Percentiles rank a stretch among this genome's conserved stretches.
Conservation (phyloP, 2,329 filamentous ascomycete species). For the Sporothrix globosa region DNA sequence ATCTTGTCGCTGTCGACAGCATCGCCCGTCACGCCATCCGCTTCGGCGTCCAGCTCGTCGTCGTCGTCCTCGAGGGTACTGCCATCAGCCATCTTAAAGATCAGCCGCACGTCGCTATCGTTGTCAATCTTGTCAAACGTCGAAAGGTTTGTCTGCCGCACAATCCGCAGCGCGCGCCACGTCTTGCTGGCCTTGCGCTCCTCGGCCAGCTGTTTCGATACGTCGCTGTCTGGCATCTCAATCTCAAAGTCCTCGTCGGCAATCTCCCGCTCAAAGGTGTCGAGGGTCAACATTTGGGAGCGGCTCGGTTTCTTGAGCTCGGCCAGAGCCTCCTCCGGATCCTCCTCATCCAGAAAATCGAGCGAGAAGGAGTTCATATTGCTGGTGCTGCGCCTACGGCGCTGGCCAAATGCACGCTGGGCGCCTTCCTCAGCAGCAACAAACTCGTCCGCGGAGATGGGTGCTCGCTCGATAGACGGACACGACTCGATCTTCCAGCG, state of each 20-base stretch:
- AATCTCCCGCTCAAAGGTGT: constrained; percentile 72
- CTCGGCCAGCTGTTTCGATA: constrained; percentile 58
- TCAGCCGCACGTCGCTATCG: constrained; percentile 67
- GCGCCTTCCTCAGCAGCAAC: constrained; percentile 68
- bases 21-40: constrained; percentile 23
- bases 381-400: constrained; percentile 71
- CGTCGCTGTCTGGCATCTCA: constrained; percentile 71
- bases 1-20: constrained; percentile 40
- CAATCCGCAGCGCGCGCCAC: constrained; percentile 85
- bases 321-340: constrained; percentile 63
- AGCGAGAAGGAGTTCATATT: constrained; percentile 74
- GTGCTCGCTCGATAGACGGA: constrained; percentile 76
- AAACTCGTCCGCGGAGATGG: constrained; percentile 71
- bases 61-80: constrained; percentile 67
- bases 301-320: constrained; percentile 68
- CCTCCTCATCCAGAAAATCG: constrained; percentile 73
- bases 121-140: constrained; percentile 88
- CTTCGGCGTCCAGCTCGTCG: constrained; percentile 47
- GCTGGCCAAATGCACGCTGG: constrained; percentile 68
- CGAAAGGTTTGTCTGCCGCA: constrained; percentile 71
- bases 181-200: constrained; percentile 83
- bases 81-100: constrained; percentile 70
- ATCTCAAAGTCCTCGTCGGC: constrained; percentile 82
- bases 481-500: constrained; percentile 97
- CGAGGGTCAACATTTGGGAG: constrained; percentile 69